Conservation (phyloP, 306 rosid genomes). For the Oemleria cerasiformis region DNA sequence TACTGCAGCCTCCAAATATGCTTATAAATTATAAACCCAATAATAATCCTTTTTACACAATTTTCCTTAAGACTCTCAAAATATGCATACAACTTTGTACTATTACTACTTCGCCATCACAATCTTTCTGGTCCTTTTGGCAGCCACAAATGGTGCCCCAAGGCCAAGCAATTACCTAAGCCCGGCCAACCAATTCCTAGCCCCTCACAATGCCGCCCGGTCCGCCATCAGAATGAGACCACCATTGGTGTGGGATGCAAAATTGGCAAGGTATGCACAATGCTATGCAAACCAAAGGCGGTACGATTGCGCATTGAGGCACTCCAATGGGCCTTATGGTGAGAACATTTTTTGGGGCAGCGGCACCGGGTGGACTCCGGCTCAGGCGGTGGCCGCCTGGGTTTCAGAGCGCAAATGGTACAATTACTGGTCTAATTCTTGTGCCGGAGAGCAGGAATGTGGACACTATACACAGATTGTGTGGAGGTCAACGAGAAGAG, state of each 20-base stretch:
- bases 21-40: slow-evolving; percentile 22
- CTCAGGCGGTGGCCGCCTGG: slow-evolving; percentile 74
- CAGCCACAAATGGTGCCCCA: slow-evolving; percentile 23
- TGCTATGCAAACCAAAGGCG: slow-evolving; percentile 73
- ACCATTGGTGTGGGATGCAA: slow-evolving; percentile 50
- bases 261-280: slow-evolving; percentile 51
- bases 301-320: slow-evolving; percentile 59
- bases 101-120: background rate
- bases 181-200: slow-evolving; percentile 47
- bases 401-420: slow-evolving; percentile 55
- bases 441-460: slow-evolving; percentile 49
- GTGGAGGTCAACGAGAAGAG: slow-evolving; percentile 49
- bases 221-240: slow-evolving; percentile 36
- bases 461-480: slow-evolving; percentile 94
- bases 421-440: slow-evolving; percentile 53
- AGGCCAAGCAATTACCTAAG: background rate
- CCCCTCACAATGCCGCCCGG: slow-evolving; percentile 71
- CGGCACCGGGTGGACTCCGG: slow-evolving; percentile 66
- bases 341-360: slow-evolving; percentile 98
- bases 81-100: slow-evolving; percentile 21
- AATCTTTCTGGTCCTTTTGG: slow-evolving; percentile 27
- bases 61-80: background rate
- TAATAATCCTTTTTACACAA: background rate
- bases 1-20: slow-evolving; percentile 8
- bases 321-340: slow-evolving; percentile 80